Evolutionary conservation across 495 filamentous ascomycete species (phyloP).

Genomic region (Parathielavia appendiculata): DNA sequence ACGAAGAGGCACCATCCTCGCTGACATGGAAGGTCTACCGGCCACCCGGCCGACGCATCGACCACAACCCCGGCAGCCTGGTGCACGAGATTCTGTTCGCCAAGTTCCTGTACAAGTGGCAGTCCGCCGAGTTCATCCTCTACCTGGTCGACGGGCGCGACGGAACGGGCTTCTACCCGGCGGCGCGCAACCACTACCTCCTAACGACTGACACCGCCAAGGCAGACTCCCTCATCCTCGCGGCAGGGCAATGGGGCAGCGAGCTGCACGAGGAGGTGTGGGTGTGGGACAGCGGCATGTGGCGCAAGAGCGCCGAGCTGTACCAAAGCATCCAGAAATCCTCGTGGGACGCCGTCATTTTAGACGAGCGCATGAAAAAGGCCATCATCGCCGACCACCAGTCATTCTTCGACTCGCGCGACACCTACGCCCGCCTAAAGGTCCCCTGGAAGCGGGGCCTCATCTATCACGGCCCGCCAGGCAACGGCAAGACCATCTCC

Average conservation of each 20-base stretch:
- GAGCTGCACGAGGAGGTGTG: constrained; percentile 59
- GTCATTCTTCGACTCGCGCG: constrained; percentile 53
- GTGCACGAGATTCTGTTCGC: constrained; percentile 43
- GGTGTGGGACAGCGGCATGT: constrained; percentile 57
- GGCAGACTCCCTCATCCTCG: constrained; percentile 50
- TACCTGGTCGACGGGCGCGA: constrained; percentile 51
- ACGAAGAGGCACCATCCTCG: constrained; percentile 26
- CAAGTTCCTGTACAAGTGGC: constrained; percentile 50
- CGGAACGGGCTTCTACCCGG: constrained; percentile 31
- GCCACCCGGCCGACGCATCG: constrained; percentile 48
- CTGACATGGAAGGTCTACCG: constrained; percentile 43
- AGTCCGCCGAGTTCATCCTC: constrained; percentile 46
- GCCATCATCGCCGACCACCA: constrained; percentile 54
- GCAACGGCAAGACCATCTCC: constrained; percentile 64
- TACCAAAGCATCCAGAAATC: constrained; percentile 52
- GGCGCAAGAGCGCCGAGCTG: constrained; percentile 56
- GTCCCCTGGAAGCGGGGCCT: constrained; percentile 54
- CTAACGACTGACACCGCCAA: constrained; percentile 37
- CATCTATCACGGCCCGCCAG: constrained; percentile 56
- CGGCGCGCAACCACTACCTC: constrained; percentile 45
- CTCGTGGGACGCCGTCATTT: constrained; percentile 60
- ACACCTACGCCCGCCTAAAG: constrained; percentile 51
- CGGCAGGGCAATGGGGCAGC: constrained; percentile 43
- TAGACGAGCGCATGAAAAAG: constrained; percentile 58
- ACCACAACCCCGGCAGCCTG: constrained; percentile 43